Conservation (phyloP, 495 filamentous ascomycete genomes). For the Xylaria scruposa region DNA sequence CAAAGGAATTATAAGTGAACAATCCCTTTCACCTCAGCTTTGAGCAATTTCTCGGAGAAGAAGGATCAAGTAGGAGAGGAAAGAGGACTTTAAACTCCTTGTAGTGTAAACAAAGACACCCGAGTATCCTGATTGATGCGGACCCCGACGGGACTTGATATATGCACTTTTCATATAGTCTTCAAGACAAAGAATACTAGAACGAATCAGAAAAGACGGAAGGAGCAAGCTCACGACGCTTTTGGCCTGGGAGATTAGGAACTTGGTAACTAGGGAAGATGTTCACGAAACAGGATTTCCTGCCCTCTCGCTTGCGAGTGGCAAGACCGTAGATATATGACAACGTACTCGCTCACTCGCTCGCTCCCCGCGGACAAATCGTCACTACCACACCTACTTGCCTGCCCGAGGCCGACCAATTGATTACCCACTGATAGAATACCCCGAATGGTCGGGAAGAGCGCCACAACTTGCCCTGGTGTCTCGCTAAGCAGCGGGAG, state of each 20-base stretch:
- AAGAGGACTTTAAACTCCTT: background rate
- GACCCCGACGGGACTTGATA: background rate
- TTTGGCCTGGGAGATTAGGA: background rate
- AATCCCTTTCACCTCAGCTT: background rate
- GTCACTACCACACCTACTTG: background rate
- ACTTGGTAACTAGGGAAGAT: background rate
- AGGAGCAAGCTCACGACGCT: background rate
- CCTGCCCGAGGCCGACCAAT: background rate
- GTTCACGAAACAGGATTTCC: background rate
- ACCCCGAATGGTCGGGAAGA: background rate
- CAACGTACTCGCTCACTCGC: background rate
- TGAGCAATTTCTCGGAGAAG: background rate
- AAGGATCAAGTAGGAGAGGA: background rate
- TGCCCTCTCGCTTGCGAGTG: background rate
- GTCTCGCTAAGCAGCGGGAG: background rate
- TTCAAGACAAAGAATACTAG: background rate
- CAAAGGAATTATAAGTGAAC: background rate
- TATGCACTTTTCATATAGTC: background rate
- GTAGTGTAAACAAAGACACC: background rate
- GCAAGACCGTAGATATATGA: background rate
- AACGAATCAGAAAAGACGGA: background rate
- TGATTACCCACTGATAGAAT: background rate
- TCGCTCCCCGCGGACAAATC: background rate
- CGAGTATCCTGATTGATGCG: background rate
- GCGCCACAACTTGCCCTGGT: background rate